Evolutionary conservation across 169 alveolate species (phyloP).

Genomic region (Besnoitia besnoiti): DNA sequence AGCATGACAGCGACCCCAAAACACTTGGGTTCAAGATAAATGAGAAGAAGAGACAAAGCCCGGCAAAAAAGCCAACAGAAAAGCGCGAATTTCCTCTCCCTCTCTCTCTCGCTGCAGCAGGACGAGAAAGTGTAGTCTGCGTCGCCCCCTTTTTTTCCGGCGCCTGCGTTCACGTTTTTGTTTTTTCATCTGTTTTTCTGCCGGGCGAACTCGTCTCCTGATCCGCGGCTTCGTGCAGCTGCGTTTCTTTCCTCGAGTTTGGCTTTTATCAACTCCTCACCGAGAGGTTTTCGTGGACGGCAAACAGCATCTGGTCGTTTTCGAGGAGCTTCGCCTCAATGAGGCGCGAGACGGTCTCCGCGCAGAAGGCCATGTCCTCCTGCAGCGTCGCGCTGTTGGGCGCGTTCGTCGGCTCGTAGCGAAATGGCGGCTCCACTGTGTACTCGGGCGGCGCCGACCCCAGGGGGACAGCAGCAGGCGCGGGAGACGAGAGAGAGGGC

Average conservation of each 20-base stretch:
- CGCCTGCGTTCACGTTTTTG: neutral
- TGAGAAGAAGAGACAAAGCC: neutral
- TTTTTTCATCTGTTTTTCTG: neutral
- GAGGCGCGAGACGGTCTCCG: slow-evolving; percentile 44
- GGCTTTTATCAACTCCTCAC: neutral
- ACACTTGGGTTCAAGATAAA: neutral
- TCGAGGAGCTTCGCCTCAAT: slow-evolving; percentile 59
- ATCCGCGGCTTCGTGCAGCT: no score
- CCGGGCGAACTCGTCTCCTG: no score
- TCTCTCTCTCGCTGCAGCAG: neutral
- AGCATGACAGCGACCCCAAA: neutral
- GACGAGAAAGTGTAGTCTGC: no score
- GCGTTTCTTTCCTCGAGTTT: no score
- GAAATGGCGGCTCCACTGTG: neutral
- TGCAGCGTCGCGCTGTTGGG: neutral
- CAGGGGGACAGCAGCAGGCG: no score
- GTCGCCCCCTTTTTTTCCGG: no score
- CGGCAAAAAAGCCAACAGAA: neutral
- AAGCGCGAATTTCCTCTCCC: neutral
- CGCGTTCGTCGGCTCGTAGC: neutral
- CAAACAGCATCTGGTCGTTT: slow-evolving; percentile 61
- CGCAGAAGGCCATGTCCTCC: slow-evolving; percentile 44
- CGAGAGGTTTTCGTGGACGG: slow-evolving; percentile 47
- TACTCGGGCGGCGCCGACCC: neutral
- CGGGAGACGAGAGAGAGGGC: neutral